Conservation (phyloP, 169 alveolate genomes). For the Plasmodium inui region DNA sequence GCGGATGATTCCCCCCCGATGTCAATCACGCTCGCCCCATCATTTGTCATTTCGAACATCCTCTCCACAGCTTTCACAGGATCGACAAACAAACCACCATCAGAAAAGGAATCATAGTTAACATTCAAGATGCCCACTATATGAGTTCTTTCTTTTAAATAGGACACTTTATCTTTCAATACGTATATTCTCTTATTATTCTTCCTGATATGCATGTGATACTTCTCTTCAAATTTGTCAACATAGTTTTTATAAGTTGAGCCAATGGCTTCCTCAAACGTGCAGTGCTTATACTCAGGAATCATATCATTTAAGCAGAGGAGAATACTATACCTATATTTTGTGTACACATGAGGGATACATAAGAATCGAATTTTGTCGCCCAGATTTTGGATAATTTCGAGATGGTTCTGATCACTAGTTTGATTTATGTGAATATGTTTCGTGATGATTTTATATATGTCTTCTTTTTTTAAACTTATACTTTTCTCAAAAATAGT, state of each 20-base stretch:
- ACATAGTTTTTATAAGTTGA: neutral
- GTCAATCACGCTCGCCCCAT: constrained; percentile 61
- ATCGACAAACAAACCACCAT: constrained; percentile 61
- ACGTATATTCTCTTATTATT: constrained; percentile 36
- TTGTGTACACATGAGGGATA: constrained; percentile 62
- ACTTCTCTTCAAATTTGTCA: neutral
- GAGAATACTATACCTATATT: constrained; percentile 41
- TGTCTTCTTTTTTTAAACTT: neutral
- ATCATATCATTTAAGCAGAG: constrained; percentile 57
- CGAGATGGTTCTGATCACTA: neutral
- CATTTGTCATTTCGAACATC: constrained; percentile 60
- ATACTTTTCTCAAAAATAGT: constrained; percentile 26
- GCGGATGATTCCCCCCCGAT: constrained; percentile 67
- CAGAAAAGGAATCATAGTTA: constrained; percentile 65
- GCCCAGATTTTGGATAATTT: neutral
- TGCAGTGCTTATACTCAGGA: constrained; percentile 28
- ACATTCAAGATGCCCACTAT: constrained; percentile 65
- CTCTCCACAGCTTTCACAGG: constrained; percentile 49
- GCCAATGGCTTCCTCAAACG: constrained; percentile 19
- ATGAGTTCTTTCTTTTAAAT: constrained; percentile 50
- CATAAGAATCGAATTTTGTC: constrained; percentile 29
- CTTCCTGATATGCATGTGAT: constrained; percentile 20
- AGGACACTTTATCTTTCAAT: constrained; percentile 30
- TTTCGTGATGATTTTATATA: constrained; percentile 14
- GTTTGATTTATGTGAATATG: constrained; percentile 1